These are phyloP conservation scores for Aspergillus panamensis DNA, from an alignment of 495 filamentous ascomycete genomes.

Conservation along the genomic window DNA sequence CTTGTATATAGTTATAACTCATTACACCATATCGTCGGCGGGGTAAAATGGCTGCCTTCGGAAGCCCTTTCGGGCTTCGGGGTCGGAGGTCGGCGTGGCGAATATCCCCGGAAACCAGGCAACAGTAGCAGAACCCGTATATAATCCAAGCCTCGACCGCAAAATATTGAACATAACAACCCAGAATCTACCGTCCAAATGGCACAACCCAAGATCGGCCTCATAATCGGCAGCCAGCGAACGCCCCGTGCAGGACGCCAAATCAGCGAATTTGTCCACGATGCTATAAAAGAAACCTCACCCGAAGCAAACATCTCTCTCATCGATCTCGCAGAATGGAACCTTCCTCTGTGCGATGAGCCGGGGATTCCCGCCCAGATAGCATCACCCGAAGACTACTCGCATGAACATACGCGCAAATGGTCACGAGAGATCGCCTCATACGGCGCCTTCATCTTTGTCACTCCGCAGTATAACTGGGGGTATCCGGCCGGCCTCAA, in stretches of 20 bases:
- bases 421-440: constrained; percentile 49
- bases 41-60: too few species aligned
- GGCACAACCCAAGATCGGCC: constrained; percentile 6
- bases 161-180: too few species aligned
- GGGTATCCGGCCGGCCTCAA: constrained; percentile 53
- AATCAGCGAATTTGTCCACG: constrained; percentile 9
- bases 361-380: constrained; percentile 47
- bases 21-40: too few species aligned
- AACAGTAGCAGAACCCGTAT: too few species aligned
- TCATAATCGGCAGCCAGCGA: constrained; percentile 18
- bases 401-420: constrained; percentile 42
- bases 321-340: constrained; percentile 50
- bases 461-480: constrained; percentile 56
- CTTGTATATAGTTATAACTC: too few species aligned
- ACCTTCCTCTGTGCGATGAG: constrained; percentile 57
- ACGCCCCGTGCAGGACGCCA: constrained; percentile 13
- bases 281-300: constrained; percentile 2
- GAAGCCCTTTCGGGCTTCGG: too few species aligned
- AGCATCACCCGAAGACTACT: constrained; percentile 39
- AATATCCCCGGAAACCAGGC: too few species aligned
- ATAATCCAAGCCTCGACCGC: too few species aligned
- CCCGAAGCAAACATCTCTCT: constrained; percentile 5
- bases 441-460: constrained; percentile 55
- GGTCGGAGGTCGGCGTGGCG: too few species aligned
- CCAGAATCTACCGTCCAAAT: not conserved